Evolutionary conservation across 1,284 basidiomycete species (phyloP).

Genomic region (Ceratobasidium sp.): DNA sequence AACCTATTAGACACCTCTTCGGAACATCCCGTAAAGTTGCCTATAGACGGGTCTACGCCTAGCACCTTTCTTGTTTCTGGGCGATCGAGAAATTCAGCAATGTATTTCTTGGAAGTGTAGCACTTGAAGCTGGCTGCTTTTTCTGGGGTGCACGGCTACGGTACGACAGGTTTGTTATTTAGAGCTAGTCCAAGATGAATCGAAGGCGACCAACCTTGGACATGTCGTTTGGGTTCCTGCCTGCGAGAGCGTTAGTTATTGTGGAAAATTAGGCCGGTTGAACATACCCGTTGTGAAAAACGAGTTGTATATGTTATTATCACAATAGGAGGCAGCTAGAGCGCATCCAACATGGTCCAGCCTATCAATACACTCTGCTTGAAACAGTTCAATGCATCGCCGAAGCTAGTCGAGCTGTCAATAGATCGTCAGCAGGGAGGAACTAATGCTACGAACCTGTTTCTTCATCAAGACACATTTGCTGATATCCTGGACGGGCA

Average conservation of each 20-base stretch:
- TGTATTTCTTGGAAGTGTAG: constrained; percentile 60
- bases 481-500: constrained; percentile 70
- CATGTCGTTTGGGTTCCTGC: constrained; percentile 36
- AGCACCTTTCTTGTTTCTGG: too few relatives aligned
- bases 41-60: constrained; percentile 56
- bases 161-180: background rate
- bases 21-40: constrained; percentile 56
- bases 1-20: constrained; percentile 54
- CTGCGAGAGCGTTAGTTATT: background rate
- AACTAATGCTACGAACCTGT: constrained; percentile 62
- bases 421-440: too few relatives aligned
- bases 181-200: background rate
- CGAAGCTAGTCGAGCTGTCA: constrained; percentile 28
- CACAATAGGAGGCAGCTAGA: constrained; percentile 31
- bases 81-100: constrained; percentile 59
- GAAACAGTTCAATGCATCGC: constrained; percentile 17
- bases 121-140: constrained; percentile 52
- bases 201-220: background rate
- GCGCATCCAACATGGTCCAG: constrained; percentile 41
- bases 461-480: constrained; percentile 65
- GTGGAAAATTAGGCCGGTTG: background rate
- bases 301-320: background rate
- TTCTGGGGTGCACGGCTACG: constrained; percentile 16
- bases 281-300: constrained; percentile 24
- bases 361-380: constrained; percentile 38